A percentile compares a stretch with the other conserved stretches of the same genome.
Evolutionary conservation across 1,284 basidiomycete genomes (phyloP).

Genomic region (Apiotrichum domesticum): DNA sequence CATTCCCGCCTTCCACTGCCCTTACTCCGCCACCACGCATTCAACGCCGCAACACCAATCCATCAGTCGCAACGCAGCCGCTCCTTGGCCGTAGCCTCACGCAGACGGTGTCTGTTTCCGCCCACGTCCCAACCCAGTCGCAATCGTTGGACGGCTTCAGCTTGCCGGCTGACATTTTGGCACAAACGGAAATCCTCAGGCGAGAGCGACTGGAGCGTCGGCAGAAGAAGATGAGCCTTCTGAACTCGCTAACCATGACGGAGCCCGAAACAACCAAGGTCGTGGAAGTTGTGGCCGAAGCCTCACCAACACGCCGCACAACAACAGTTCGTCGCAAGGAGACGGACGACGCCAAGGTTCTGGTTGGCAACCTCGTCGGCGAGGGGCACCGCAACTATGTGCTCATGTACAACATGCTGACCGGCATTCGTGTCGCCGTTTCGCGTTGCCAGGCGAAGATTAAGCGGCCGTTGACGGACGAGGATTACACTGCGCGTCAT

Average conservation of each 20-base stretch:
- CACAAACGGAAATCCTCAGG: conserved; percentile 74
- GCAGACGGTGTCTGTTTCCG: conserved; percentile 8
- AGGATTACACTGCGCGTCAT: conserved; percentile 83
- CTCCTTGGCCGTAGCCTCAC: conserved; percentile 2
- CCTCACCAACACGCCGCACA: conserved; percentile 24
- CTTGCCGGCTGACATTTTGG: conserved; percentile 58
- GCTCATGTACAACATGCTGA: conserved; percentile 99
- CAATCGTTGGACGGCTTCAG: conserved; percentile 6
- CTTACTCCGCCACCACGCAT: conserved; percentile 16
- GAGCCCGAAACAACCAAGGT: conserved; percentile 43
- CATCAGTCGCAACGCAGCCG: conserved; percentile 14
- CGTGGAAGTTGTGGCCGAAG: conserved; percentile 40
- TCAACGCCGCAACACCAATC: conserved; percentile 33
- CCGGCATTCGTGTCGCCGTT: conserved; percentile 90
- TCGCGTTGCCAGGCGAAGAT: conserved; percentile 95
- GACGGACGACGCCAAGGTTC: conserved; percentile 51
- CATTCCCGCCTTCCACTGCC: not conserved
- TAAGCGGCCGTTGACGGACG: conserved; percentile 71
- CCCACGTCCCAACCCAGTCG: not conserved
- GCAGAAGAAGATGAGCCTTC: conserved; percentile 50
- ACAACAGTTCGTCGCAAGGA: conserved; percentile 11
- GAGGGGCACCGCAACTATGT: conserved; percentile 98
- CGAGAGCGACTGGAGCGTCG: conserved; percentile 60
- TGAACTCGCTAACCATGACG: not conserved
- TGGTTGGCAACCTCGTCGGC: conserved; percentile 92